These are phyloP conservation scores for Crithidia mellificae DNA, from an alignment of 208 protist genomes.

Conservation along the genomic window DNA sequence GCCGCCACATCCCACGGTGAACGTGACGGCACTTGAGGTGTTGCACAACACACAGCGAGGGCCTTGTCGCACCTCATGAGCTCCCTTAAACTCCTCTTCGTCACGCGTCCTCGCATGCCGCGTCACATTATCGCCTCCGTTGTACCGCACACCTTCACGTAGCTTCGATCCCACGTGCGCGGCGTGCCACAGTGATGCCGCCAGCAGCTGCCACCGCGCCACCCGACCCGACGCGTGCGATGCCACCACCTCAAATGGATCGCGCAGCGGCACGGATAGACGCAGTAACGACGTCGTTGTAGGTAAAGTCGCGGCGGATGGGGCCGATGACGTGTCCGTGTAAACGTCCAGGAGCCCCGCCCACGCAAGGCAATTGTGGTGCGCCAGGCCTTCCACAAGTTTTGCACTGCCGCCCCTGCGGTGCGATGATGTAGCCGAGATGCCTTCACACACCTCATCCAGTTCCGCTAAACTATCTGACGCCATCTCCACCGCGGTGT, in stretches of 20 bases:
- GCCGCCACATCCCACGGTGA: neutral
- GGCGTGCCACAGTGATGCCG: constrained; percentile 13
- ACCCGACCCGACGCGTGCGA: constrained; percentile 27
- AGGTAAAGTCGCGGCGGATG: neutral
- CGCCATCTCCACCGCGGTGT: neutral
- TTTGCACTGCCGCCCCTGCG: neutral
- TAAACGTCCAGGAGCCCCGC: constrained; percentile 41
- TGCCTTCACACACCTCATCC: neutral
- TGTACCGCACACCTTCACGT: too few relatives aligned
- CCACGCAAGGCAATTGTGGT: constrained; percentile 86
- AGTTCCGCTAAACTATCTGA: neutral
- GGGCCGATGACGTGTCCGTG: constrained; percentile 15
- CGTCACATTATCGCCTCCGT: too few relatives aligned
- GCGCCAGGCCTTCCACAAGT: constrained; percentile 25
- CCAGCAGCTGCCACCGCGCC: constrained; percentile 33
- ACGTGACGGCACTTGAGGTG: neutral
- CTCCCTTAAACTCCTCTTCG: neutral
- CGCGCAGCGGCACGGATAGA: constrained; percentile 23
- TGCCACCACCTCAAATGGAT: constrained; percentile 10
- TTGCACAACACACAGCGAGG: constrained; percentile 18
- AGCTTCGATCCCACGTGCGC: neutral
- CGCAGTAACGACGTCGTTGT: constrained; percentile 17
- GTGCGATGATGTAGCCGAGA: neutral
- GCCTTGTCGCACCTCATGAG: neutral
- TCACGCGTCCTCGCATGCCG: too few relatives aligned